phyloP scores from a whole-genome alignment of 2,329 filamentous ascomycete species.

The Aspergillus nomiae region DNA sequence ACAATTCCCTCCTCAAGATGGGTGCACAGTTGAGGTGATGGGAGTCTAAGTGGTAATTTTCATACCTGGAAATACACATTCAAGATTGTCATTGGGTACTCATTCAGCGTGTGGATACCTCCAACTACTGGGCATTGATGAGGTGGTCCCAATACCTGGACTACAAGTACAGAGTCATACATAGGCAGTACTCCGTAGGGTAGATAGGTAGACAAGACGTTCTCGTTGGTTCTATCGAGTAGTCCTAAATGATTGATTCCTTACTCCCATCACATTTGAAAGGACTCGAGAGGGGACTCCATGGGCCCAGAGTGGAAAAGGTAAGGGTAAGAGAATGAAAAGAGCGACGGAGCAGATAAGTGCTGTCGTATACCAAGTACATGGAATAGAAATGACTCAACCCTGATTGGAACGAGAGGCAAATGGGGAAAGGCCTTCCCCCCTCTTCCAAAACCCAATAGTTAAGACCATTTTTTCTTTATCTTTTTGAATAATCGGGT shows the following conservation, averaged over 20 bases:
- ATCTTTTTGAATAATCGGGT: neutral
- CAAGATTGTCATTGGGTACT: neutral
- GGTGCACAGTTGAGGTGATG: conserved; percentile 1
- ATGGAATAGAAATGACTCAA: too few species aligned
- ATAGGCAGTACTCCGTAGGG: neutral
- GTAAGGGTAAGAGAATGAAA: neutral
- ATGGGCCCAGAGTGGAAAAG: neutral
- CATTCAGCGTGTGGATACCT: neutral
- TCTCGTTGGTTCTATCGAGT: neutral
- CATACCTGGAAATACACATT: neutral
- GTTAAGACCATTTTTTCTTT: neutral
- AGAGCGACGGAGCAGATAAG: too few species aligned
- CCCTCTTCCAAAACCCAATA: too few species aligned
- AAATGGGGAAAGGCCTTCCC: too few species aligned
- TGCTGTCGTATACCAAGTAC: too few species aligned
- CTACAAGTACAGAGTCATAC: neutral
- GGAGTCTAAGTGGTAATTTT: neutral
- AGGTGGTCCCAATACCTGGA: neutral
- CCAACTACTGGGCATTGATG: neutral
- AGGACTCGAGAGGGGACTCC: neutral
- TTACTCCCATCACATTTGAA: neutral
- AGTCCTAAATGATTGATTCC: neutral
- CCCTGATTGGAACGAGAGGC: too few species aligned
- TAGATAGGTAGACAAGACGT: too few species aligned
- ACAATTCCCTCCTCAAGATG: neutral